phyloP scores from a whole-genome alignment of 2,329 filamentous ascomycete species.

The Zasmidium cellare region DNA sequence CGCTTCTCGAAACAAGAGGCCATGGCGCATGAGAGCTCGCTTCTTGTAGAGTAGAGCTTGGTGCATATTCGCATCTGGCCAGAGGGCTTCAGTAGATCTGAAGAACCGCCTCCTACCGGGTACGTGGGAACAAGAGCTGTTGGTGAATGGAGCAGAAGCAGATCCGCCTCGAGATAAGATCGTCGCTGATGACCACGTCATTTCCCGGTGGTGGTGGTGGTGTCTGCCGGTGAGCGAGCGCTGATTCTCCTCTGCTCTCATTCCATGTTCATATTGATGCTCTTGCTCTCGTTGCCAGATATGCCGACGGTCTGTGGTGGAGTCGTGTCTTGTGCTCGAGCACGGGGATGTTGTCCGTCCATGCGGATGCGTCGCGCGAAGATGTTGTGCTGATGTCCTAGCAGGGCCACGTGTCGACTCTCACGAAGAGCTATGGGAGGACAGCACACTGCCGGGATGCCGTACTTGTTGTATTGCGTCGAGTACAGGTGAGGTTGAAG shows the following conservation, averaged over 20 bases:
- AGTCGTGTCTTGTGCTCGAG: too few species aligned
- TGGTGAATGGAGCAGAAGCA: neutral
- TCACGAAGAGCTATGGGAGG: too few species aligned
- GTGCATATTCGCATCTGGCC: neutral
- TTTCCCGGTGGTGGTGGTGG: neutral
- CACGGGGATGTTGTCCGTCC: neutral
- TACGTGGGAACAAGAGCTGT: neutral
- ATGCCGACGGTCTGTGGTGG: too few species aligned
- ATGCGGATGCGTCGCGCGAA: neutral
- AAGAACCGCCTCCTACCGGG: neutral
- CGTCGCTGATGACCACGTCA: neutral
- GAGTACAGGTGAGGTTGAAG: neutral
- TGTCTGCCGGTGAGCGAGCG: neutral
- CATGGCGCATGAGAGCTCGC: neutral
- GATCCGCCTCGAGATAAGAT: neutral
- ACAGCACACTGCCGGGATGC: too few species aligned
- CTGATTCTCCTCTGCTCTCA: neutral
- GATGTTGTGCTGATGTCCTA: neutral
- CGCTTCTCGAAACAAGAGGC: neutral
- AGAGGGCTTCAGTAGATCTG: neutral
- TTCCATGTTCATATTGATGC: too few species aligned
- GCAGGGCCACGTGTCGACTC: neutral
- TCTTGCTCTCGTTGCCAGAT: too few species aligned
- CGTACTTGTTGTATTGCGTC: too few species aligned
- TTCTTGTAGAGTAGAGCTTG: neutral